Evolutionary conservation across 2,329 filamentous ascomycete genomes (phyloP).

Genomic region (Pyrenochaeta sp.): DNA sequence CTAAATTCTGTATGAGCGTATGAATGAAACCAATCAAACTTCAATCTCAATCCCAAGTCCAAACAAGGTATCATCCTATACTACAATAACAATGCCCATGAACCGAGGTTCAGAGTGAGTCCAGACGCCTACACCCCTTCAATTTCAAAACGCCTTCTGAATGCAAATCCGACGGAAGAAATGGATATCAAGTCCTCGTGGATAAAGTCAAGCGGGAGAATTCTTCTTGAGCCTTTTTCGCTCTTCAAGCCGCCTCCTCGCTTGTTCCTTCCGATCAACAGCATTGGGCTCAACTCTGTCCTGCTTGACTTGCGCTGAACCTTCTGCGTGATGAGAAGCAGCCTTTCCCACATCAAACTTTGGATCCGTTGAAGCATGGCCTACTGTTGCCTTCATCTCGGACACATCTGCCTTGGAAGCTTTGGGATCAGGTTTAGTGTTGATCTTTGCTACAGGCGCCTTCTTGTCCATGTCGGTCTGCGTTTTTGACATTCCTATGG

Average conservation of each 20-base stretch:
- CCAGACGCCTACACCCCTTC: no score
- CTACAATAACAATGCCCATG: slow-evolving; percentile 17
- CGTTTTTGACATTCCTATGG: slow-evolving; percentile 1
- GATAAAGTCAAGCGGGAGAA: slow-evolving; percentile 6
- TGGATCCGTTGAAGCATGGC: slow-evolving; percentile 16
- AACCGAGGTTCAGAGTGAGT: no score
- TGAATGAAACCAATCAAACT: no score
- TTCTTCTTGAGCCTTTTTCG: slow-evolving; percentile 37
- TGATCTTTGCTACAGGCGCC: slow-evolving; percentile 5
- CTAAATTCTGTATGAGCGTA: no score
- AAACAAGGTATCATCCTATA: slow-evolving; percentile 36
- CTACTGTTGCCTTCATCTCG: slow-evolving; percentile 2
- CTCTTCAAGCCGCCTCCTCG: slow-evolving; percentile 33
- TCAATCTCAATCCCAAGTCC: no score
- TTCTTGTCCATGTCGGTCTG: slow-evolving; percentile 11
- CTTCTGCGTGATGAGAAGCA: slow-evolving; percentile 33
- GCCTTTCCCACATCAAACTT: slow-evolving; percentile 32
- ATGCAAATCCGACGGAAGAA: no score
- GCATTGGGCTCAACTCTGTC: slow-evolving; percentile 26
- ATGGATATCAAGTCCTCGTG: background rate
- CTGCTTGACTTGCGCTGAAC: slow-evolving; percentile 24
- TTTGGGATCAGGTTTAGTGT: background rate
- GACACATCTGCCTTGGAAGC: background rate
- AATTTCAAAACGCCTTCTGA: no score
- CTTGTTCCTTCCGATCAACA: slow-evolving; percentile 36